Base-by-base conservation (phyloP, 164 flowering plant species). In the Pachysandra terminalis region DNA sequence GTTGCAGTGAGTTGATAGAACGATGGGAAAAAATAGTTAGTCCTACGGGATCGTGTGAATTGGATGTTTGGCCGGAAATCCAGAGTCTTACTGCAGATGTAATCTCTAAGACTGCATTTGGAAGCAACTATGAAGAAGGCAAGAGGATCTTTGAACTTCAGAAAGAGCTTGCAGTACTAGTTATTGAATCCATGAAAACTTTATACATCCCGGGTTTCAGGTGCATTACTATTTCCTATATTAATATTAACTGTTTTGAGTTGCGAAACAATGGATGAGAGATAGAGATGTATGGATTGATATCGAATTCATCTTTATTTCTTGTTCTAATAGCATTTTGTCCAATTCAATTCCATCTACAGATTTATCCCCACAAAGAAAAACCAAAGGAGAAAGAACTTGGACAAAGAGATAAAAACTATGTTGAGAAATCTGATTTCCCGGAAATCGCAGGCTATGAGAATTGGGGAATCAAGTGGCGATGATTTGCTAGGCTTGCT, bases 21-120 rank as follows among this genome's bases (percentile, higher is more conserved):
- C 56, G 64, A 23, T 83, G 81, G 86, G 71, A 74, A 71, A 59
- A 76, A 0, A 19, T 65, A 65, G 74, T 66, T 55, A 13, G 15
- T 59, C 45, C 60, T 32, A 35, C 70, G 65, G 76, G 76, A 22
- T 67, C 67, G 15, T 68, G 66, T 64, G 87, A 81, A 49, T 24
- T 83, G 35, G 83, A 83, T 51, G 59, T 81, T 15, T 73, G 76
- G 79, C 81, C 82, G 16, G 77, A 80, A 53, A 19, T 81, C 22
- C 69, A 75, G 40, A 76, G 23, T 17, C 76, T 81, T 8, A 71
- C 79, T 13, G 67, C 64, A 0, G 83, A 83, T 69, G 75, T 63
- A 9, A 83, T 83, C 12, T 73, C 85, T n/a, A 59, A 79, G 51
- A 66, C 81, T n/a, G 83, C 81, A 49, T 81, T 81, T 58, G 81